These are phyloP conservation scores for Aurifilum marmelostoma DNA, from an alignment of 2,329 filamentous ascomycete genomes.

Conservation along the genomic window DNA sequence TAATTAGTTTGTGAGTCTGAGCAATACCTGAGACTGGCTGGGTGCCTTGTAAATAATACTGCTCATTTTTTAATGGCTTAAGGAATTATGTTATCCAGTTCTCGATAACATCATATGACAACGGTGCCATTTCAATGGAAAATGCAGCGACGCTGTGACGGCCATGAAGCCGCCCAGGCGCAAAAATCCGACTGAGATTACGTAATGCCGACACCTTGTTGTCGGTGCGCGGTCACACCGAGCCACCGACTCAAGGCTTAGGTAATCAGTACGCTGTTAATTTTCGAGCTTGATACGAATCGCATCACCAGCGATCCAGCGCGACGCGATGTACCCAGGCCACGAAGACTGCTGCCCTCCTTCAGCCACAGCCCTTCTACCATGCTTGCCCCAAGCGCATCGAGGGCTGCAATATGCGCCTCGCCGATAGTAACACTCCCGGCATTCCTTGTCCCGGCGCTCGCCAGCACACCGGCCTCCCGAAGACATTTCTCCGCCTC, in stretches of 20 bases:
- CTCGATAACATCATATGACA: background rate
- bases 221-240: background rate
- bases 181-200: background rate
- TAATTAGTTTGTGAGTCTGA: background rate
- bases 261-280: slow-evolving; percentile 13
- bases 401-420: slow-evolving; percentile 58
- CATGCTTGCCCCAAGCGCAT: slow-evolving; percentile 69
- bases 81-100: no score
- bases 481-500: slow-evolving; percentile 73
- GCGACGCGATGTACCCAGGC: background rate
- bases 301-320: background rate
- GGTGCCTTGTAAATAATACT: background rate
- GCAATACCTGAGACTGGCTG: background rate
- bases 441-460: slow-evolving; percentile 73
- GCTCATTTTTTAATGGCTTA: no score
- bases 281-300: slow-evolving; percentile 21
- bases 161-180: background rate
- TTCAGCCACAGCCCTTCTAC: slow-evolving; percentile 34
- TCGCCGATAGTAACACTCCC: slow-evolving; percentile 61
- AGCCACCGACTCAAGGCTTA: slow-evolving; percentile 13
- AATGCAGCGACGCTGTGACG: no score
- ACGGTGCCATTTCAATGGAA: no score
- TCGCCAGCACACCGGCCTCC: slow-evolving; percentile 44
- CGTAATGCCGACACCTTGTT: background rate
- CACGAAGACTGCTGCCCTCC: slow-evolving; percentile 12